Evolutionary conservation across 106 monocot genomes (phyloP), one percentile per base, ranked within the genome.

Genomic region (Platanthera zijinensis): DNA sequence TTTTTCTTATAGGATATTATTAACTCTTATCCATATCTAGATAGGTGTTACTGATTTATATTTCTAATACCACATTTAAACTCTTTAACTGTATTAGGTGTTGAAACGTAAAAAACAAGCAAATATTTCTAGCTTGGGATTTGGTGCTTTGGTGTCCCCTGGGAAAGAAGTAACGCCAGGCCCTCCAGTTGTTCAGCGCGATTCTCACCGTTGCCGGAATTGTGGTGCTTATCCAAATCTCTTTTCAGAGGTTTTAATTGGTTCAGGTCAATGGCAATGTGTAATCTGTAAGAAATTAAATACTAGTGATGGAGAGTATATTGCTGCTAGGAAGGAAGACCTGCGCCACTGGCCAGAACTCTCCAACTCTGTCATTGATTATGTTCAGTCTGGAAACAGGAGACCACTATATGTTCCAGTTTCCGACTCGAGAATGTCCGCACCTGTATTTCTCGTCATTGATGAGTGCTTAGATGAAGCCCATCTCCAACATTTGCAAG

Each of bases 381-480:
- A 94, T 87, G 80, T 99, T 45, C 90, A 89, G 69, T 76, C 84
- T 72, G 88, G 89, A 54, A 88, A 92, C 50, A 89, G 81, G 73
- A 73, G 83, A 57, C 92, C 89, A 10, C 90, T 94, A 74, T 99
- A 87, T 75, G 76, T 92, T 77, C 89, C 99, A 5, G 86, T 90
- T n/a, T 79, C 84, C 50, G 99, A 94, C 71, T 82, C 92, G 17
- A 85, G 90, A 76, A 82, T 83, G 78, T 79, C 89, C 8, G 85
- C 89, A 28, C 94, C 99, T 7, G 76, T 99, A 64, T 92, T 99
- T 81, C 81, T 99, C 50, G 83, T 94, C 69, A 94, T 99, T 75
- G 99, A 99, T 71, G 99, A 99, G 69, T 99, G 92, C 84, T 77
- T 99, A 25, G 99, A 99, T 83, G 99, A 99, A 83, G 84, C 89